These are phyloP conservation scores for Penicillium sp. DNA, from an alignment of 2,329 filamentous ascomycete species.

Conservation along the genomic window DNA sequence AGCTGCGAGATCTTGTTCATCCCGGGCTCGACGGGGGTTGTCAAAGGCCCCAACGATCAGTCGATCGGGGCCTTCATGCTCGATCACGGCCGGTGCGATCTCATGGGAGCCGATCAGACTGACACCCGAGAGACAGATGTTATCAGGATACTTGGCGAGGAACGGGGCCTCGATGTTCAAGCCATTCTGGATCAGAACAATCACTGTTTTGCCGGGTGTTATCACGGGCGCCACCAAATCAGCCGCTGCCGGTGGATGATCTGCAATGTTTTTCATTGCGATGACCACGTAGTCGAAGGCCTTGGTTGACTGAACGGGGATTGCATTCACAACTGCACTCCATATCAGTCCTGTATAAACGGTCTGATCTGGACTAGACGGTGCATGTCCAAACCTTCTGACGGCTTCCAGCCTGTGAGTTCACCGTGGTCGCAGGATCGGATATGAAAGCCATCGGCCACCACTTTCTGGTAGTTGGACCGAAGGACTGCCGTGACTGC, in stretches of 20 bases:
- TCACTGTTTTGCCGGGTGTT: slow-evolving; percentile 49
- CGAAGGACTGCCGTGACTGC: slow-evolving; percentile 55
- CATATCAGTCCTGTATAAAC: background rate
- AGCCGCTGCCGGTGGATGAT: slow-evolving; percentile 48
- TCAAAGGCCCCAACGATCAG: slow-evolving; percentile 53
- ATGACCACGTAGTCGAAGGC: slow-evolving; percentile 57
- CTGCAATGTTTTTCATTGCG: slow-evolving; percentile 59
- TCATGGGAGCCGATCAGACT: slow-evolving; percentile 54
- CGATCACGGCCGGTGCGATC: slow-evolving; percentile 46
- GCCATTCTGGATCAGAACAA: slow-evolving; percentile 61
- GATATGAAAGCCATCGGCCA: slow-evolving; percentile 3
- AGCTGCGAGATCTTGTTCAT: slow-evolving; percentile 1
- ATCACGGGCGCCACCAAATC: slow-evolving; percentile 54
- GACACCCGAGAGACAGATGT: slow-evolving; percentile 54
- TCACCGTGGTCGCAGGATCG: slow-evolving; percentile 7
- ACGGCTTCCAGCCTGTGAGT: slow-evolving; percentile 4
- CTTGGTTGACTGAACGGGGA: slow-evolving; percentile 45
- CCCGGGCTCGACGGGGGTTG: slow-evolving; percentile 21
- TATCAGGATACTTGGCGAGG: slow-evolving; percentile 49
- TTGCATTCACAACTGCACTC: slow-evolving; percentile 45
- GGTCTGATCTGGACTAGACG: no score
- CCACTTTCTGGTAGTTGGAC: slow-evolving; percentile 50
- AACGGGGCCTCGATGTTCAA: slow-evolving; percentile 60
- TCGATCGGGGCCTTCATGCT: slow-evolving; percentile 53
- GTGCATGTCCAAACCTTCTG: slow-evolving; percentile 1